These are phyloP conservation scores for Pseudopithomyces maydicus DNA, from an alignment of 2,329 filamentous ascomycete genomes.

Conservation along the genomic window DNA sequence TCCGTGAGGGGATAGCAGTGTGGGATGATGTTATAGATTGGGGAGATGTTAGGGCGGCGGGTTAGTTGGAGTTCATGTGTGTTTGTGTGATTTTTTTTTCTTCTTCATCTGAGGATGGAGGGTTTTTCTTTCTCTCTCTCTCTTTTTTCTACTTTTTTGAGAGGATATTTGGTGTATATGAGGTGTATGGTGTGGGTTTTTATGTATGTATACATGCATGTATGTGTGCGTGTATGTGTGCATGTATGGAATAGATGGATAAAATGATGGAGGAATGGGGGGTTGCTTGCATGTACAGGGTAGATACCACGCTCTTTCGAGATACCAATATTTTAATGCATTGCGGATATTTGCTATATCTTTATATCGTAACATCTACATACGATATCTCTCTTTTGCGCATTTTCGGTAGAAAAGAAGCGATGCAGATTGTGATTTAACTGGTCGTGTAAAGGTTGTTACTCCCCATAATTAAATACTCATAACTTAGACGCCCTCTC, in stretches of 20 bases:
- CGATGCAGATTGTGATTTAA: not conserved
- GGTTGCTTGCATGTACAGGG: not conserved
- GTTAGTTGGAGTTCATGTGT: not conserved
- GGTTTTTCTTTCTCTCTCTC: no score
- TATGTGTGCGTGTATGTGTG: not conserved
- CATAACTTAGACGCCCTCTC: constrained; percentile 25
- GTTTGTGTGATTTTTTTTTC: no score
- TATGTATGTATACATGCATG: no score
- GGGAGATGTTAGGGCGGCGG: not conserved
- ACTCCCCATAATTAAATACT: not conserved
- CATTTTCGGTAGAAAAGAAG: no score
- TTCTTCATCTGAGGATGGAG: no score
- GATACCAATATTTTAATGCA: not conserved
- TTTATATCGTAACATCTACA: no score
- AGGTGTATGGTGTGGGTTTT: not conserved
- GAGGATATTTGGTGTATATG: not conserved
- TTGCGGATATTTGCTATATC: not conserved
- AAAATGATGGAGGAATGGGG: not conserved
- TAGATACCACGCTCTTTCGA: not conserved
- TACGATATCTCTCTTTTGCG: no score
- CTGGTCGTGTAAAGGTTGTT: not conserved
- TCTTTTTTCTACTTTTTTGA: no score
- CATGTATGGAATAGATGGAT: not conserved
- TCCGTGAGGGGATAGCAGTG: constrained; percentile 22
- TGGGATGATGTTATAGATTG: not conserved